Evolutionary conservation across 345 rosid species (phyloP).

Genomic region (Leavenworthia alabamica): DNA sequence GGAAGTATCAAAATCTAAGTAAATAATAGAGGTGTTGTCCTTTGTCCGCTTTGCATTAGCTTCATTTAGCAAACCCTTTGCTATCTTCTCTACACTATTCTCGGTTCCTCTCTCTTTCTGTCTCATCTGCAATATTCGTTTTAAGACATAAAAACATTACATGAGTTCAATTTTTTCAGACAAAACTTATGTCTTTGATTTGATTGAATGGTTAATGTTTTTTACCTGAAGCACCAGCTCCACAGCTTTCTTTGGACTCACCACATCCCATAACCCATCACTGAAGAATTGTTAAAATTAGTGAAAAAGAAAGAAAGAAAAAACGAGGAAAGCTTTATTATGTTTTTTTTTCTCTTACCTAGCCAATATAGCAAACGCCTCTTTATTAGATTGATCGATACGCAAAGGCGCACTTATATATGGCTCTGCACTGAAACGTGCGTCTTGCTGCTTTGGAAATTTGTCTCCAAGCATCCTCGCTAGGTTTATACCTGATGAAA

Average conservation of each 20-base stretch:
- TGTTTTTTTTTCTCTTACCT: conserved; percentile 43
- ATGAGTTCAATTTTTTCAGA: neutral
- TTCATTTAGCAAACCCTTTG: conserved; percentile 64
- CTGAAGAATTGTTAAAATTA: conserved; percentile 34
- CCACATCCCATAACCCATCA: conserved; percentile 95
- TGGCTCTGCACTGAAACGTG: conserved; percentile 81
- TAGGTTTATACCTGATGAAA: conserved; percentile 68
- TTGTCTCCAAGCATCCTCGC: conserved; percentile 98
- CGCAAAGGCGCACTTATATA: conserved; percentile 64
- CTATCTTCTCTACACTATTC: conserved; percentile 63
- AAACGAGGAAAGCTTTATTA: neutral
- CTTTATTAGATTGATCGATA: conserved; percentile 43
- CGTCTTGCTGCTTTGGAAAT: conserved; percentile 82
- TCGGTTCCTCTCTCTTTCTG: conserved; percentile 41
- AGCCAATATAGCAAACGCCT: conserved; percentile 66
- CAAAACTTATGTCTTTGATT: neutral
- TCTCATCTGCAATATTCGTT: conserved; percentile 38
- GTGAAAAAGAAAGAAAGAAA: neutral
- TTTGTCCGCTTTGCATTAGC: conserved; percentile 83
- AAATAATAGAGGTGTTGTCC: conserved; percentile 87
- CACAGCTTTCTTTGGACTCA: conserved; percentile 62
- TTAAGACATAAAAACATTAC: conserved; percentile 3
- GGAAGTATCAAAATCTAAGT: conserved; percentile 59
- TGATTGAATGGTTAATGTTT: neutral
- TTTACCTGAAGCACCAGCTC: conserved; percentile 70